phyloP scores from a whole-genome alignment of 2,329 filamentous ascomycete genomes.

The Zymoseptoria crescenta region DNA sequence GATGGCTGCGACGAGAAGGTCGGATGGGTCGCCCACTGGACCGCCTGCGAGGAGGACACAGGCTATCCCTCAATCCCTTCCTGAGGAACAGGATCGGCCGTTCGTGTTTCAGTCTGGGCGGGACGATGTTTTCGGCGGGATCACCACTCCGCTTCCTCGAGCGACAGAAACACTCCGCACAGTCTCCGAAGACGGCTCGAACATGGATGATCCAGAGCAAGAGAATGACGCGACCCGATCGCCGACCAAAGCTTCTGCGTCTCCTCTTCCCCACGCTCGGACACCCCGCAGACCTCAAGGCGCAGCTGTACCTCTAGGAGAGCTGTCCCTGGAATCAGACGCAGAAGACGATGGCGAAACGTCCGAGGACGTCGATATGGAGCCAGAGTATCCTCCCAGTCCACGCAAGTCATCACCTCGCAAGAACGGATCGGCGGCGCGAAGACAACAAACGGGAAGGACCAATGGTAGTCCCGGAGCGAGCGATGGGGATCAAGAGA shows the following conservation, averaged over 20 bases:
- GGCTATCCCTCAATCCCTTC: conserved; percentile 1
- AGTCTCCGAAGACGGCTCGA: conserved; percentile 28
- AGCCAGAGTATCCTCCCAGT: conserved; percentile 31
- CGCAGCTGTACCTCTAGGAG: conserved; percentile 24
- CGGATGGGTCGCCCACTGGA: conserved; percentile 21
- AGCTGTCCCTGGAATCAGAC: conserved; percentile 21
- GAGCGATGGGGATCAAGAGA: conserved; percentile 13
- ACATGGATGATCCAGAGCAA: conserved; percentile 35
- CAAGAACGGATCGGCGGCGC: conserved; percentile 22
- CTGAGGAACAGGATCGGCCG: conserved; percentile 9
- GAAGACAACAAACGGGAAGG: conserved; percentile 1
- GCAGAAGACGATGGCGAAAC: conserved; percentile 17
- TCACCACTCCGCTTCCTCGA: neutral
- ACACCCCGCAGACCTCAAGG: conserved; percentile 26
- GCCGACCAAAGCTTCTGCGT: conserved; percentile 28
- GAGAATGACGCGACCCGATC: conserved; percentile 43
- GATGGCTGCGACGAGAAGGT: conserved; percentile 8
- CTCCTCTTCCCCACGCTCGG: conserved; percentile 22
- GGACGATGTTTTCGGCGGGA: conserved; percentile 17
- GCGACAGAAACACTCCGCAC: conserved; percentile 4
- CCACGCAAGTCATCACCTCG: conserved; percentile 26
- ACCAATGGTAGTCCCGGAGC: neutral
- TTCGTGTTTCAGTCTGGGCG: conserved; percentile 20
- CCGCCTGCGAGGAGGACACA: conserved; percentile 11
- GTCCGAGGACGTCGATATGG: conserved; percentile 21